A percentile compares a stretch with the other conserved stretches of the same genome.
Evolutionary conservation across 2,329 filamentous ascomycete genomes (phyloP).

Genomic region (Colletotrichum tamarilloi): DNA sequence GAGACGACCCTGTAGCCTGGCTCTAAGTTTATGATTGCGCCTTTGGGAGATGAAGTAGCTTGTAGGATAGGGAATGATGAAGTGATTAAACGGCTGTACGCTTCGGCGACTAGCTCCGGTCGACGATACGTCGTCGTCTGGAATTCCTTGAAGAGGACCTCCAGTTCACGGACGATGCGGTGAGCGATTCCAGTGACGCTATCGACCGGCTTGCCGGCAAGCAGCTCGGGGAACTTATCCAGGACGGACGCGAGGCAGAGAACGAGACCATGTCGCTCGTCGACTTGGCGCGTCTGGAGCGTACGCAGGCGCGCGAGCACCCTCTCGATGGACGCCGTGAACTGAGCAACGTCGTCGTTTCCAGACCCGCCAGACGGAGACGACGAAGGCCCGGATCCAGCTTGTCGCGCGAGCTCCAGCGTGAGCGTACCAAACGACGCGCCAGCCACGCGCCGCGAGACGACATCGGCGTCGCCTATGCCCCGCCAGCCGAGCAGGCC

Average conservation of each 20-base stretch:
- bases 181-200: not conserved
- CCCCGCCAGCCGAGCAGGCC: constrained; percentile 88
- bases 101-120: constrained; percentile 74
- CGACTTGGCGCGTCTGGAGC: constrained; percentile 69
- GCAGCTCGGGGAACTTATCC: constrained; percentile 55
- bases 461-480: constrained; percentile 80
- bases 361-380: constrained; percentile 1
- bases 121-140: constrained; percentile 61
- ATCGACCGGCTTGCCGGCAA: constrained; percentile 25
- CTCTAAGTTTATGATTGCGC: not conserved
- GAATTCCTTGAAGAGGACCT: constrained; percentile 54
- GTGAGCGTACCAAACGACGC: constrained; percentile 73
- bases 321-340: constrained; percentile 50
- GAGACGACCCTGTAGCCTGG: constrained; percentile 38
- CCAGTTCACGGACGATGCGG: constrained; percentile 38
- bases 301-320: constrained; percentile 56
- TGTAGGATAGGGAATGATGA: constrained; percentile 62
- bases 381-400: not conserved
- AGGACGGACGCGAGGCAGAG: constrained; percentile 70
- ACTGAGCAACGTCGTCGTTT: constrained; percentile 38
- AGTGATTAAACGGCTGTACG: constrained; percentile 67
- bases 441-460: constrained; percentile 79
- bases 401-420: constrained; percentile 48
- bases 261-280: constrained; percentile 76
- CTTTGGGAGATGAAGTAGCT: constrained; percentile 40